Conservation (phyloP, 1,284 basidiomycete genomes). For the Ustilago lituana region DNA sequence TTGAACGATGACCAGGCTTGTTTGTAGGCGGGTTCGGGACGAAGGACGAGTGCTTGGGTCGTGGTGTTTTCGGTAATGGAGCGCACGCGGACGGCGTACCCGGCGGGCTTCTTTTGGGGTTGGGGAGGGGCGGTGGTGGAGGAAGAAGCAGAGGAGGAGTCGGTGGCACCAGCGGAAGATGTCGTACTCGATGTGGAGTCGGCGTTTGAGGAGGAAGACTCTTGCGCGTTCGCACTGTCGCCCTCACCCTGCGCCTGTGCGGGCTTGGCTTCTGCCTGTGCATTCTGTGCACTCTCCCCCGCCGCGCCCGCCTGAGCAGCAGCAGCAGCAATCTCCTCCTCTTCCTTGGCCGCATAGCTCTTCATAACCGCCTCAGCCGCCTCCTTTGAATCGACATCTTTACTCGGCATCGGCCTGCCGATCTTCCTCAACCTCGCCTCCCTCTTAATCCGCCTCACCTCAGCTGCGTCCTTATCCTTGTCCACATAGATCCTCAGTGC, state of each 20-base stretch:
- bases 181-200: no score
- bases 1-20: constrained; percentile 56
- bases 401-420: constrained; percentile 55
- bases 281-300: no score
- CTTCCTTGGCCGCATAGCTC: constrained; percentile 49
- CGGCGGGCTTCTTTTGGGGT: constrained; percentile 40
- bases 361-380: constrained; percentile 50
- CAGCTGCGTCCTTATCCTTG: constrained; percentile 78
- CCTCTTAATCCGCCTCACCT: constrained; percentile 70
- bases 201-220: neutral
- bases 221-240: no score
- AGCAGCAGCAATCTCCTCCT: constrained; percentile 24
- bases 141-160: neutral
- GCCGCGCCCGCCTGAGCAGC: no score
- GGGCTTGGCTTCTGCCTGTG: no score
- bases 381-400: constrained; percentile 57
- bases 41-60: constrained; percentile 55
- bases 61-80: constrained; percentile 49
- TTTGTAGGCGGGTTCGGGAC: constrained; percentile 58
- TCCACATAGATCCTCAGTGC: constrained; percentile 69
- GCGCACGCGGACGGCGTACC: constrained; percentile 55
- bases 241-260: no score
- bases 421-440: constrained; percentile 64
- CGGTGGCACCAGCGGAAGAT: neutral
- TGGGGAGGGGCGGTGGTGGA: neutral